A percentile compares a stretch with the other conserved stretches of the same genome.
phyloP scores from a whole-genome alignment of 306 rosid genomes.

The Senna siamea region DNA sequence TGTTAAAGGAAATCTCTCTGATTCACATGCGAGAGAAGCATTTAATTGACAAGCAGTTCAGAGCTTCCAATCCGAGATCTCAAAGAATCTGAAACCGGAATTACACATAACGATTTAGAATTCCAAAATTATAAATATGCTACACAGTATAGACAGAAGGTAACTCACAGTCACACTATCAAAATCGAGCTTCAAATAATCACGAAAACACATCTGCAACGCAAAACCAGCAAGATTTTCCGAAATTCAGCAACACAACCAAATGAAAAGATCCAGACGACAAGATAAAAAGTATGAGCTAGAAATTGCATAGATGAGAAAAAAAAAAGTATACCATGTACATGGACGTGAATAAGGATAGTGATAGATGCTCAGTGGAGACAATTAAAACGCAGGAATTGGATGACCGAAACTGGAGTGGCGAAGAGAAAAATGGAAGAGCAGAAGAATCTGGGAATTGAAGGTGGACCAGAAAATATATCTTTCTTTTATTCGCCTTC shows the following conservation, averaged over 20 bases:
- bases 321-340: background rate
- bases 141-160: background rate
- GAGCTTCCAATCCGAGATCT: constrained; percentile 24
- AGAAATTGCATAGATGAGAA: background rate
- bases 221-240: background rate
- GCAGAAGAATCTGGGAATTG: constrained; percentile 31
- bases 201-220: background rate
- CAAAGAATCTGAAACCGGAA: constrained; percentile 49
- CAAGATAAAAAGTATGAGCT: background rate
- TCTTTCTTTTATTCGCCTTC: background rate
- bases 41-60: background rate
- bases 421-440: constrained; percentile 27
- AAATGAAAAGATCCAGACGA: constrained; percentile 22
- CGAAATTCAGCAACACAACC: constrained; percentile 22
- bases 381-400: constrained; percentile 29
- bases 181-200: constrained; percentile 30
- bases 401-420: constrained; percentile 17
- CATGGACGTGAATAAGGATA: constrained; percentile 26
- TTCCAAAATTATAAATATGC: background rate
- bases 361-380: background rate
- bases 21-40: background rate
- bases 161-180: constrained; percentile 9
- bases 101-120: background rate
- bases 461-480: constrained; percentile 15
- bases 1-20: too few species aligned